phyloP scores from a whole-genome alignment of 176 grass and related monocot genomes.

The Aegilops longissima region DNA sequence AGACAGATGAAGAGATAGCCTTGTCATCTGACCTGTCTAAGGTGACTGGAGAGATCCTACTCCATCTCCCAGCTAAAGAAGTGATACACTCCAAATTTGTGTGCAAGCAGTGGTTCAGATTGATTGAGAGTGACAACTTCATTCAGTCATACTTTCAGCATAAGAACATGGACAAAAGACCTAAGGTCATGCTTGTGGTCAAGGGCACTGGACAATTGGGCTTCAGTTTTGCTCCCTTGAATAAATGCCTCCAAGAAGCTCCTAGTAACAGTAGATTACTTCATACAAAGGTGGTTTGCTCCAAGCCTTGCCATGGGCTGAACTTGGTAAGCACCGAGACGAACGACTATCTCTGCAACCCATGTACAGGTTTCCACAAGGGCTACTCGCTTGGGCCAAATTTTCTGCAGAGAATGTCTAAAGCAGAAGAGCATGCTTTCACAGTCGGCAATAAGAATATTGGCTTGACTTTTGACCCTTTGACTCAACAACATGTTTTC shows the following conservation, averaged over 20 bases:
- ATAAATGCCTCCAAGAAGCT: neutral
- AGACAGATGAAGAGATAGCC: neutral
- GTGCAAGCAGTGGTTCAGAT: neutral
- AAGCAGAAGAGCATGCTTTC: neutral
- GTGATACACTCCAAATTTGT: neutral
- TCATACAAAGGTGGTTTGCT: slow-evolving; percentile 17
- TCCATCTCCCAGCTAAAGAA: neutral
- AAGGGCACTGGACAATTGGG: neutral
- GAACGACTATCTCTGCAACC: slow-evolving; percentile 4
- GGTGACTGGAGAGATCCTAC: neutral
- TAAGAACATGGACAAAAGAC: neutral
- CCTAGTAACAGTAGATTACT: neutral
- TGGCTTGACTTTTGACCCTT: slow-evolving; percentile 17
- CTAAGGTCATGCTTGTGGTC: neutral
- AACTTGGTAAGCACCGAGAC: neutral
- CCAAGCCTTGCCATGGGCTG: slow-evolving; percentile 27
- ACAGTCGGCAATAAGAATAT: neutral
- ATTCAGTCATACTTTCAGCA: neutral
- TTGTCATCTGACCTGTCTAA: neutral
- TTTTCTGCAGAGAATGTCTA: neutral
- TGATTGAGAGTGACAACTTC: neutral
- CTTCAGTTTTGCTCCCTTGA: slow-evolving; percentile 7
- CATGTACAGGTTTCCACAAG: slow-evolving; percentile 4
- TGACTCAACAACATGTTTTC: neutral
- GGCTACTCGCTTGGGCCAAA: neutral